Evolutionary conservation across 1,139 yeast species (phyloP), one percentile per base, ranked within the genome.

Genomic region (Nadsonia starkeyi-henricii): DNA sequence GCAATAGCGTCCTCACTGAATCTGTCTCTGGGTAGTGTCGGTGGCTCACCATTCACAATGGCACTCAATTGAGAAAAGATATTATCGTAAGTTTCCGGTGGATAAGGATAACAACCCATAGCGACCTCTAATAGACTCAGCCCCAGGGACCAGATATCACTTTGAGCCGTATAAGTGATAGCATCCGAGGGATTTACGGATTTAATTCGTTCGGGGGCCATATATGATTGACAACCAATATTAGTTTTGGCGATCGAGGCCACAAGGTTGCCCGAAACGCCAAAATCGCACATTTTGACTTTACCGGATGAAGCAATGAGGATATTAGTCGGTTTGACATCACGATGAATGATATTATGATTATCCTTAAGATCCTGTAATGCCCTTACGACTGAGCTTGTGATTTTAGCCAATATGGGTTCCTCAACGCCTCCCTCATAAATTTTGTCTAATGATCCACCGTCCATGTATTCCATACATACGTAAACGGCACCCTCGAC

Each of bases 391-490:
- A 86, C 94, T 43, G 86, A 74, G 57, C 82, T 83, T 2, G 96
- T 78, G 46, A 89, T 83, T 57, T 77, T 80, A 1, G 95, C 95
- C 51, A 91, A 72, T 49, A 81, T 79, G 48, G 81, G 81, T 63
- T 89, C 95, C 51, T 78, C 79, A 21, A 88, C 74, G n/a, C 95
- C 94, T 26, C 79, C 80, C 30, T 71, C 72, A 64, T 88, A 91
- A 21, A 91, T 73, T 60, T 83, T 85, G 64, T 91, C 96, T 51
- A 93, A 69, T 0, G 96, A 86, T 0, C 96, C 96, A 47, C 96
- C 97, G 65, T 89, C 95, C 99, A 91, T 91, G 65, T 81, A 85
- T 67, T 91, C 99, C 77, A 91, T 91, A 67, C 98, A 91, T 85
- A 93, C 88, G 68, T 89, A 91, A 43, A 91, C 98, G 0, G 96